Evolutionary conservation across 495 filamentous ascomycete species (phyloP), one percentile per base, ranked within the genome.

Genomic region (Evansstolkia leycettana): DNA sequence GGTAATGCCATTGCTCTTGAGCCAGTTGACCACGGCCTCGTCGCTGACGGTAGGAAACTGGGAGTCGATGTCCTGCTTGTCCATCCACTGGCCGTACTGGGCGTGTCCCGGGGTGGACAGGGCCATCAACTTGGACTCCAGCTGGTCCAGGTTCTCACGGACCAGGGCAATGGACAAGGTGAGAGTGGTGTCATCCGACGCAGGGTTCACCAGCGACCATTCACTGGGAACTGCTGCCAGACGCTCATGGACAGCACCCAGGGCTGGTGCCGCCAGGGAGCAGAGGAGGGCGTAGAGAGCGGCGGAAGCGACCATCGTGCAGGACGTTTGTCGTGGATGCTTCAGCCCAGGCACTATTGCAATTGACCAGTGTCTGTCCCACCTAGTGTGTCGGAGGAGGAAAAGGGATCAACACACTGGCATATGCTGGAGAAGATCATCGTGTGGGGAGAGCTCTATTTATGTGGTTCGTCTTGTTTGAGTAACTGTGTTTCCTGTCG

Each of bases 41-140:
- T 61, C 49, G 18, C 43, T 41, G 1, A 67, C 62, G 1, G 72
- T 62, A 8, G 69, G 67, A 13, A 75, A 70, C 28, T 67, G 53
- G 11, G 60, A 51, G n/a, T 69, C 64, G 3, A 77, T 47, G 26
- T 74, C 64, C 3, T 69, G 53, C 13, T 57, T 55, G 29, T 68
- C 64, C 43, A 77, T 49, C 45, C 70, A 70, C 41, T 71, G 51
- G n/a, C 75, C 73, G 39, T 79, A 79, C 30, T 59, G 55, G 2
- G 55, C 46, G 28, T 66, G 47, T 8, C 66, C 66, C 2, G 75
- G 75, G 7, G 72, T 74, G 0, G 75, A 75, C 14, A 79, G 57
- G 28, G 69, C 59, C 15, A 64, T 50, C 37, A 77, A 51, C 28
- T 62, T 66, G 23, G 61, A 57, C 54, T 75, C 67, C 6, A 79